Evolutionary conservation across 345 rosid species (phyloP).

Genomic region (Mangifera indica): DNA sequence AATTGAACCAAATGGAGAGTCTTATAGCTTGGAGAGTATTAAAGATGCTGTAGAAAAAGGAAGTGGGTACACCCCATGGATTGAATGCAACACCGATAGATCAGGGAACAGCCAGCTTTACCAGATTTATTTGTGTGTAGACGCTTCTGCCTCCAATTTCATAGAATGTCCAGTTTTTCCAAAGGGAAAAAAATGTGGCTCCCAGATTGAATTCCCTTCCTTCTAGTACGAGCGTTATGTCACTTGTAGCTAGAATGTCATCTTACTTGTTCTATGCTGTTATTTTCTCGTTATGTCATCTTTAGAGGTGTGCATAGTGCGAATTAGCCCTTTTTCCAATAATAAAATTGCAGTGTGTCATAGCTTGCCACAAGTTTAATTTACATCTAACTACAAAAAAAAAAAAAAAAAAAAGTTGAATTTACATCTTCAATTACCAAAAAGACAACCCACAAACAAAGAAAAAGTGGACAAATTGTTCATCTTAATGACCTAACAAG

Average conservation of each 20-base stretch:
- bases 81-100: constrained; percentile 63
- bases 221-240: constrained; percentile 33
- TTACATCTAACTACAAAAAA: too few relatives aligned
- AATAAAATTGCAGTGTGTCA: too few relatives aligned
- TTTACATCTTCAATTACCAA: too few relatives aligned
- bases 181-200: constrained; percentile 46
- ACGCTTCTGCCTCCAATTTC: constrained; percentile 56
- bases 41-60: constrained; percentile 55
- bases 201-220: constrained; percentile 65
- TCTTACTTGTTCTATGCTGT: too few relatives aligned
- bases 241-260: background rate
- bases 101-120: constrained; percentile 77
- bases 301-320: too few relatives aligned
- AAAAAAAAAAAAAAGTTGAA: too few relatives aligned
- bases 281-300: too few relatives aligned
- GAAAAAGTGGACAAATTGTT: too few relatives aligned
- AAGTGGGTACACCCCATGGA: constrained; percentile 61
- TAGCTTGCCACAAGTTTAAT: too few relatives aligned
- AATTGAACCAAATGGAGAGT: constrained; percentile 53
- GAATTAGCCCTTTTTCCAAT: too few relatives aligned
- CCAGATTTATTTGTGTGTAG: constrained; percentile 84
- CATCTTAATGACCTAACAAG: too few relatives aligned
- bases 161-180: constrained; percentile 82
- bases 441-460: too few relatives aligned
- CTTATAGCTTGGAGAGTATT: constrained; percentile 52